Evolutionary conservation across 2,329 filamentous ascomycete genomes (phyloP).

Genomic region (Aspergillus puulaauensis): DNA sequence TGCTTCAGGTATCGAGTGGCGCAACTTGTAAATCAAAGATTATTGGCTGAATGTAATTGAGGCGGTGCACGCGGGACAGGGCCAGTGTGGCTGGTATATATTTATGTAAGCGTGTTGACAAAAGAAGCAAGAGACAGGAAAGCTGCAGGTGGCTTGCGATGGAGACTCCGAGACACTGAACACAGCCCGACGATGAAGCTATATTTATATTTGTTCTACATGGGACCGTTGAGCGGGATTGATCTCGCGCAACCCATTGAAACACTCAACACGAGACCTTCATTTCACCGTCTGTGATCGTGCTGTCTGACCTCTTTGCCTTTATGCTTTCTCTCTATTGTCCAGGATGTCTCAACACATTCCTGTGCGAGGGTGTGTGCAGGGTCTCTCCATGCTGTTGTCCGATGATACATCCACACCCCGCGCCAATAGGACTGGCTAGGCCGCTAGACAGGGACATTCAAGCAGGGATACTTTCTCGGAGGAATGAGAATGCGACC

Average conservation of each 20-base stretch:
- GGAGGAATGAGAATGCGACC: neutral
- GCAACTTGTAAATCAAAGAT: neutral
- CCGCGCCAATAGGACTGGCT: neutral
- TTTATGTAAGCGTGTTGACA: neutral
- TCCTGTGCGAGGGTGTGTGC: constrained; percentile 12
- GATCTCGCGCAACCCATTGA: neutral
- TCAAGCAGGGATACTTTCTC: neutral
- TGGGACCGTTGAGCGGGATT: neutral
- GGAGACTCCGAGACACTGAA: neutral
- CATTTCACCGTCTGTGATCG: constrained; percentile 9
- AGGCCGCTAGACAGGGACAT: neutral
- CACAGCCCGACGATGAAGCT: constrained; percentile 8
- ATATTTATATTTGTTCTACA: constrained; percentile 2
- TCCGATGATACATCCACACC: neutral
- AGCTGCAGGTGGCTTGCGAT: neutral
- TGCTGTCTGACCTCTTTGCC: constrained; percentile 15
- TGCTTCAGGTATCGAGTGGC: constrained; percentile 22
- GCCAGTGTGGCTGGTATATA: neutral
- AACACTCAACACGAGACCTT: constrained; percentile 2
- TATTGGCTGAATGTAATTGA: constrained; percentile 15
- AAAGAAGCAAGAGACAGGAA: neutral
- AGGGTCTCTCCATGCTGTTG: neutral
- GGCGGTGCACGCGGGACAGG: constrained; percentile 20
- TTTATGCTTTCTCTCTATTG: neutral
- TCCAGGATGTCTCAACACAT: neutral